A percentile compares a stretch with the other conserved stretches of the same genome.
These are phyloP conservation scores for Santalum album DNA, from an alignment of 164 flowering plant genomes.

Conservation along the genomic window DNA sequence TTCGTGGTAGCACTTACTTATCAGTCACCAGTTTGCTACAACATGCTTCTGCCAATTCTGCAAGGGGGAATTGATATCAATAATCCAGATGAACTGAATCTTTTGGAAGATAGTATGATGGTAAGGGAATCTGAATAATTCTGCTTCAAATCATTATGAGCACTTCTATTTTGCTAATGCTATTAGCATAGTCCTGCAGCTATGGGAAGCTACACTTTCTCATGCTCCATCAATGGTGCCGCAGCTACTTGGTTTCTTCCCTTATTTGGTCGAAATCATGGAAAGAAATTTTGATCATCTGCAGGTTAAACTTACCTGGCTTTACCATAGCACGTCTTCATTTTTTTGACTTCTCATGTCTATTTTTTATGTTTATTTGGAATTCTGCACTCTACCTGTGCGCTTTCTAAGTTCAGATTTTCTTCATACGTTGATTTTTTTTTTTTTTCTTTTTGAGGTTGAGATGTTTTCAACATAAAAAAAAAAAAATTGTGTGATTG, in stretches of 20 bases:
- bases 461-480: too few relatives aligned
- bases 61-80: conserved; percentile 61
- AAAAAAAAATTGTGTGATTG: too few relatives aligned
- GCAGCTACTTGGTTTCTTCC: conserved; percentile 59
- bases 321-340: not conserved
- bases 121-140: conserved; percentile 32
- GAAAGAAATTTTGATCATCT: conserved; percentile 85
- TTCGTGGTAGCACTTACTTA: conserved; percentile 77
- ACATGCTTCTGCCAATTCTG: conserved; percentile 64
- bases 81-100: conserved; percentile 82
- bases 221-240: conserved; percentile 84
- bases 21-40: conserved; percentile 73
- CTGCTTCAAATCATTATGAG: too few relatives aligned
- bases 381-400: too few relatives aligned
- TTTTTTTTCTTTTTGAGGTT: too few relatives aligned
- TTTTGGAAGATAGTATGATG: conserved; percentile 86
- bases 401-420: too few relatives aligned
- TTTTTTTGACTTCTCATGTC: not conserved
- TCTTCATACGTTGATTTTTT: too few relatives aligned
- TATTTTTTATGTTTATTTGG: not conserved
- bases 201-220: conserved; percentile 87
- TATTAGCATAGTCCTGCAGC: conserved; percentile 30
- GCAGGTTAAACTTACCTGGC: conserved; percentile 41
- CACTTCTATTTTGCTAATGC: not conserved
- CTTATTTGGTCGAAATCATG: conserved; percentile 59